Conservation (phyloP, 106 monocot genomes). For the Dioscorea alata region DNA sequence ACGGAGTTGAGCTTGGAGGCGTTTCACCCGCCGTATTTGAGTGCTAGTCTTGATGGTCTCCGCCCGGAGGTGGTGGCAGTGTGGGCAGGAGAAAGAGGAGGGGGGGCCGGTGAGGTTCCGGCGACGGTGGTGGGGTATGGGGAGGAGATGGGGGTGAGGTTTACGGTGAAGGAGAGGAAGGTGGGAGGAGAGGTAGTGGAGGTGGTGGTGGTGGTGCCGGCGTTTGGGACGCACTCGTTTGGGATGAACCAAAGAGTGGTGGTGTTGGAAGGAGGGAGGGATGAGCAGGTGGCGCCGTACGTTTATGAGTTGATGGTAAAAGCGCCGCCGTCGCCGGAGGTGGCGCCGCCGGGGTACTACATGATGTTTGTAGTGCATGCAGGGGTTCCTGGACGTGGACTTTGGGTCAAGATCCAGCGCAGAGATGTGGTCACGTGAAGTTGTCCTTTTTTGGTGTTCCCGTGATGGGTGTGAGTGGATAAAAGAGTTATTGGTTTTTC, state of each 20-base stretch:
- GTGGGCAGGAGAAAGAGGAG: slow-evolving; percentile 1
- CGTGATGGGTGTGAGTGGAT: too few species aligned
- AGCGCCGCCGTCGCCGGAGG: slow-evolving; percentile 38
- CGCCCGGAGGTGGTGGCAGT: slow-evolving; percentile 16
- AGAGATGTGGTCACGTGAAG: neutral
- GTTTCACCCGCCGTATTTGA: slow-evolving; percentile 57
- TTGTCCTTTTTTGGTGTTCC: too few species aligned
- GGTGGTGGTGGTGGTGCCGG: slow-evolving; percentile 41
- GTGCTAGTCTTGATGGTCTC: neutral
- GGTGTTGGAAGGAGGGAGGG: slow-evolving; percentile 18
- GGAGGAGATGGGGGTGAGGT: neutral
- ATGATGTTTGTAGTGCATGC: slow-evolving; percentile 66
- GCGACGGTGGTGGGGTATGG: slow-evolving; percentile 3
- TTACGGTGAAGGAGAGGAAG: slow-evolving; percentile 2
- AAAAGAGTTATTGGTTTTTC: too few species aligned
- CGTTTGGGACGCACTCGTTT: slow-evolving; percentile 54
- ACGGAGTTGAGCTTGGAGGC: slow-evolving; percentile 71
- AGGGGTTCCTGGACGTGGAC: slow-evolving; percentile 44
- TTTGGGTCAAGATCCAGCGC: slow-evolving; percentile 33
- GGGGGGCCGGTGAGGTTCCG: slow-evolving; percentile 7
- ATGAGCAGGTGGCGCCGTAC: slow-evolving; percentile 8
- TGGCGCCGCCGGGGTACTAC: slow-evolving; percentile 73
- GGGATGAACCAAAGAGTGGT: slow-evolving; percentile 78
- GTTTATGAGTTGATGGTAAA: slow-evolving; percentile 23
- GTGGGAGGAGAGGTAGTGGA: slow-evolving; percentile 1